Base-by-base conservation (phyloP, 129 eudicot genomes). In the Arctium lappa region DNA sequence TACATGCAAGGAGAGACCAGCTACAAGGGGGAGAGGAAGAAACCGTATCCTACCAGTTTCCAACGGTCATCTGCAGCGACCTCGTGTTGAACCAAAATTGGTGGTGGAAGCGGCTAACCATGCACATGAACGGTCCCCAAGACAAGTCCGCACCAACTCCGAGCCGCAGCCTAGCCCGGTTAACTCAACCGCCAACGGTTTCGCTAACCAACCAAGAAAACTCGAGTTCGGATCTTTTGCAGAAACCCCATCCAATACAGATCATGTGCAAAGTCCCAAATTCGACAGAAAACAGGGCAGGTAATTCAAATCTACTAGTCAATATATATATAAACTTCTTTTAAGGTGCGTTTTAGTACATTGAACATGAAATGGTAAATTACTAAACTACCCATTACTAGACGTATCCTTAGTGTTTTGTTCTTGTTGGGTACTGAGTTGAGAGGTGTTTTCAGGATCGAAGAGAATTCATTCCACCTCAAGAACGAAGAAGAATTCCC, bases 401-500 rank as follows among this genome's bases (percentile, higher is more conserved):
- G n/a, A 60, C 9, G 29, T 7, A 16, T 60, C 29, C 8, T 16
- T 56, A 56, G 27, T 5, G 9, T 60, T 60, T 16, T 1, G 40
- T 73, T 50, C 0, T 37, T 6, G 5, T 46, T 60, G 65, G 36
- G 63, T 75, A n/a, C 16, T 44, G 53, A 15, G 22, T 11, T 29
- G 68, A 60, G 68, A n/a, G 56, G 76, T 80, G 60, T 87, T 89
- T 60, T 53, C 88, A 92, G 98, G 94, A 79, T 76, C 62, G 86
- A 82, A 60, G 90, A 86, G 56, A 81, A 83, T 82, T 79, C 90
- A 27, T 77, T 89, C 75, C 91, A 78, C 87, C 90, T 95, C 16
- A 85, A 95, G 93, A 90, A 87, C 36, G 97, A 94, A 76, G 95
- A 89, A 3, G 97, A 94, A 40, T 94, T 94, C 46, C 98, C 98